Evolutionary conservation across 2,329 filamentous ascomycete species (phyloP), one percentile per base, ranked within the genome.

Genomic region (Diaporthe batatas): DNA sequence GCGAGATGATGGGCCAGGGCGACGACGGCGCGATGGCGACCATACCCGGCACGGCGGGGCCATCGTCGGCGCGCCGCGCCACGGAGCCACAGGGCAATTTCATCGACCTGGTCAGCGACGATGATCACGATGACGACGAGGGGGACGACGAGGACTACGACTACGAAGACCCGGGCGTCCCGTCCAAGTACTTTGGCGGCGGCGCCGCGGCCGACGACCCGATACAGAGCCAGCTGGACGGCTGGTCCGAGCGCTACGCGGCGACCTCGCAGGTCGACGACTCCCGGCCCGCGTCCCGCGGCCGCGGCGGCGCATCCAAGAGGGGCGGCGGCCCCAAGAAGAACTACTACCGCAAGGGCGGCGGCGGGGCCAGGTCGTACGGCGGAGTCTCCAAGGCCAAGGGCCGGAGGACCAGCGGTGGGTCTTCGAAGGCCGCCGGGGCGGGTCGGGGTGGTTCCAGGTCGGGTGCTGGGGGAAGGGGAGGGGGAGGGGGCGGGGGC

Each of bases 71-170:
- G 12, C 62, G 69, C 5, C 58, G 49, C n/a, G 29, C 51, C 54
- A n/a, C 73, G 73, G 74, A 44, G 67, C 76, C 65, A 76, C 80
- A 80, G 58, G 78, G 80, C 36, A 85, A 87, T 29, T 80, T 90
- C 36, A 88, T 91, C 36, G 87, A 91, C 75, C 82, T 91, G 32
- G 86, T 90, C 74, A 87, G 85, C 76, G 85, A 84, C 3, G 85
- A 81, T 44, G 80, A 81, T 18, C 78, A 81, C 21, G 77, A 77
- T 3, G 85, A 81, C 39, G 80, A 80, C 14, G 79, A 81, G n/a
- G 77, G 77, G 44, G 75, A 77, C 42, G 75, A 77, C 0, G 78
- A 77, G 16, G 77, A 77, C 12, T 75, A 78, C n/a, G 77, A 79
- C 12, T 75, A 78, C n/a, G 77, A 79, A 2, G 75, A 73, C 6